Base-by-base conservation (phyloP, 352 stramenopile species). In the Phytophthora colocasiae region DNA sequence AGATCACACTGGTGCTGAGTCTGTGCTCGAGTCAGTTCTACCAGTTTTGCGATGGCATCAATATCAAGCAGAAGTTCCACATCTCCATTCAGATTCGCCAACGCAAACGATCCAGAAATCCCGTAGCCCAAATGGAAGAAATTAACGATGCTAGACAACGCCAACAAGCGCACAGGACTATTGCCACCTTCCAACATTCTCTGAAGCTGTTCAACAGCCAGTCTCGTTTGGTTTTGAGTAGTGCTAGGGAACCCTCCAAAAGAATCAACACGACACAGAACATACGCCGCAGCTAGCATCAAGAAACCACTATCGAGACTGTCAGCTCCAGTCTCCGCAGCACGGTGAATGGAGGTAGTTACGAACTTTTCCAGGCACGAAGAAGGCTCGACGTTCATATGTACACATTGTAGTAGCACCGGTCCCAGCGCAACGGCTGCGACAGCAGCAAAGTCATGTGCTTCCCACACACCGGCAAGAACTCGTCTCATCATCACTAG, bases 361-460 rank as follows among this genome's bases (percentile, higher is more conserved):
- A 80, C 58, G 63, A 86, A 85, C 4, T 31, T 34, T n/a, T 81
- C 72, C 14, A 77, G 40, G 9, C 38, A 60, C 0, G 54, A 67
- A 1, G 69, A 76, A 4, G 65, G 65, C 29, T 27, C 32, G 22
- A 83, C 34, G 32, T 75, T 74, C 34, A 61, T 69, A n/a, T 66
- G 49, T 22, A 80, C 58, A 50, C 77, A 81, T 14, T 83, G 58
- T 9, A 85, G 47, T 22, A 88, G 58, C 10, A 84, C 56, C 7
- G 79, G 69, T 6, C 71, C 77, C 27, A 85, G 53, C 0, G 64
- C 79, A 4, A 88, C 41, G 17, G 70, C 74, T 27, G 64, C 46
- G 14, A 85, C 40, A 22, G 22, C 55, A 26, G 9, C 44, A n/a
- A 36, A 65, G n/a, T 39, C 17, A 29, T 19, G 47, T 12, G 47